Conservation (phyloP, 192 early-diverging fungal genomes). For the Linderina pennispora region DNA sequence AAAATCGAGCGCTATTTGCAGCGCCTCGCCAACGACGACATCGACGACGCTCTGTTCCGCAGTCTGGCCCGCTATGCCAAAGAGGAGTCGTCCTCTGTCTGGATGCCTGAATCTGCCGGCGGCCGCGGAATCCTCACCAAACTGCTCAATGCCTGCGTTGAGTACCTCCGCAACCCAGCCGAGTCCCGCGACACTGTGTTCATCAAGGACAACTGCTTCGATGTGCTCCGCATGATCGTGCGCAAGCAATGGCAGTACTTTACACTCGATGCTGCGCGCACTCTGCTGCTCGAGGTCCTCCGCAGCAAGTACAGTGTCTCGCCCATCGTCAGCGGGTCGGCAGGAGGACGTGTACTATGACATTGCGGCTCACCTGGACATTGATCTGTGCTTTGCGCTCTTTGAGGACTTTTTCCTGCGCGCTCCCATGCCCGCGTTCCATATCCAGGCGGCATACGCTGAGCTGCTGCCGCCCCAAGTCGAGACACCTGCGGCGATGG, state of each 20-base stretch:
- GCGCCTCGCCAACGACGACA: slow-evolving; percentile 22
- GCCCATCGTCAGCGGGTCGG: slow-evolving; percentile 42
- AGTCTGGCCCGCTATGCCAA: slow-evolving; percentile 45
- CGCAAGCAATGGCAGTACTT: slow-evolving; percentile 42
- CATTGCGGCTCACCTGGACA: slow-evolving; percentile 34
- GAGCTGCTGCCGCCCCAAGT: slow-evolving; percentile 4
- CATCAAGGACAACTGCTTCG: slow-evolving; percentile 45
- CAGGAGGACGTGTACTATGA: slow-evolving; percentile 45
- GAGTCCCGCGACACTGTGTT: slow-evolving; percentile 43
- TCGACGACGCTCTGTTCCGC: slow-evolving; percentile 41
- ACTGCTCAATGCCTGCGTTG: slow-evolving; percentile 33
- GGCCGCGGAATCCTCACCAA: slow-evolving; percentile 30
- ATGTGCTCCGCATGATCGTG: slow-evolving; percentile 44
- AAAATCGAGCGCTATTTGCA: slow-evolving; percentile 22
- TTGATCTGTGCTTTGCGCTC: slow-evolving; percentile 37
- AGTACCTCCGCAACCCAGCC: slow-evolving; percentile 35
- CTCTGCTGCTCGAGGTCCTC: slow-evolving; percentile 36
- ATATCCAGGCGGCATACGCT: slow-evolving; percentile 17
- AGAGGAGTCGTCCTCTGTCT: slow-evolving; percentile 33
- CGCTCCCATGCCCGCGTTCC: slow-evolving; percentile 24
- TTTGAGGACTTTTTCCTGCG: slow-evolving; percentile 40
- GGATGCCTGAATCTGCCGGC: slow-evolving; percentile 16
- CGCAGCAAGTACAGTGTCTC: slow-evolving; percentile 43
- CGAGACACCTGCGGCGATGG: slow-evolving; percentile 16
- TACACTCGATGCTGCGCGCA: slow-evolving; percentile 22